Conservation (phyloP, 192 early-diverging fungal species). For the Coemansia sp. region DNA sequence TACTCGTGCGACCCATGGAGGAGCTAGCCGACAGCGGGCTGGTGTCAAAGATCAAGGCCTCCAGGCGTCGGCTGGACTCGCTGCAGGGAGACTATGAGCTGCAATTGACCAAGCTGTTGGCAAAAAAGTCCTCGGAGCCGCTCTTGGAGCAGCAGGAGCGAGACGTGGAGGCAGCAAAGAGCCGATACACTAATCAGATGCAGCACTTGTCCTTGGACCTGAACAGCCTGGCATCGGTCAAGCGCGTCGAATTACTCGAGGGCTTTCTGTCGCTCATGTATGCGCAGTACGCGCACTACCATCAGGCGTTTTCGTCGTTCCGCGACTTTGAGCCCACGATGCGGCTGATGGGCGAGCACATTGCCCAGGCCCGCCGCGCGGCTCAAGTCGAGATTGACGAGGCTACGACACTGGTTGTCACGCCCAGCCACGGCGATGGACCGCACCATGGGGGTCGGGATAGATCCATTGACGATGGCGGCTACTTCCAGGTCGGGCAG, state of each 20-base stretch:
- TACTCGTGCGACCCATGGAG: constrained; percentile 73
- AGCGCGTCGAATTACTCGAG: constrained; percentile 70
- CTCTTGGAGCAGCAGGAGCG: constrained; percentile 37
- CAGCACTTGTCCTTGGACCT: constrained; percentile 69
- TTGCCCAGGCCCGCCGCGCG: constrained; percentile 16
- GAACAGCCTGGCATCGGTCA: constrained; percentile 73
- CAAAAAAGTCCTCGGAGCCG: constrained; percentile 26
- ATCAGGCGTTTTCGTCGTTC: constrained; percentile 79
- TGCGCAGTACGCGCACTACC: constrained; percentile 80
- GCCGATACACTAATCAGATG: constrained; percentile 63
- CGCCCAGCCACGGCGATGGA: constrained; percentile 1
- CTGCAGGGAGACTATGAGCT: constrained; percentile 49
- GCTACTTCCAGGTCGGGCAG: constrained; percentile 50
- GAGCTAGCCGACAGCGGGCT: constrained; percentile 62
- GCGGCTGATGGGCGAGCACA: constrained; percentile 62
- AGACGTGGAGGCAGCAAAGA: constrained; percentile 65
- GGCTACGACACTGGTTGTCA: constrained; percentile 17
- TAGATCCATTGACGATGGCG: constrained; percentile 13
- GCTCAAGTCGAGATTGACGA: constrained; percentile 19
- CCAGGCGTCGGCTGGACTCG: constrained; percentile 18
- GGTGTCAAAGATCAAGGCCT: constrained; percentile 9
- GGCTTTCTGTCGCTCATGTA: constrained; percentile 71
- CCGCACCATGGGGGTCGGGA: not conserved
- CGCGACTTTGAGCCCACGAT: constrained; percentile 83
- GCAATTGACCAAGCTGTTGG: constrained; percentile 37